Evolutionary conservation across 305 asterid genomes (phyloP).

Genomic region (Fraxinus nigra): DNA sequence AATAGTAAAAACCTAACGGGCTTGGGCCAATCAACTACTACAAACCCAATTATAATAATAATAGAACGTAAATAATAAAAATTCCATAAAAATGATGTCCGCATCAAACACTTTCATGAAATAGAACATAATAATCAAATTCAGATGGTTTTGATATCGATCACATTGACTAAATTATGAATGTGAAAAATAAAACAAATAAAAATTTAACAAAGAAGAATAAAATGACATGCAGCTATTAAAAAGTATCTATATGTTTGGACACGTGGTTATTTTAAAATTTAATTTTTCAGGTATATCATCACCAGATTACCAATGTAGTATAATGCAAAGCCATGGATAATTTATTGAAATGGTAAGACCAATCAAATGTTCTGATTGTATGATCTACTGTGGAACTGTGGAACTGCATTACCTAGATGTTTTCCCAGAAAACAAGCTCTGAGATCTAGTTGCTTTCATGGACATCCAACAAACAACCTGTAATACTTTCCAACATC

Average conservation of each 20-base stretch:
- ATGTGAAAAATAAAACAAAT: not conserved
- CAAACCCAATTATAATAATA: too few relatives aligned
- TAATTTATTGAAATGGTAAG: constrained; percentile 13
- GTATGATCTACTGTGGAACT: not conserved
- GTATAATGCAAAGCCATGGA: not conserved
- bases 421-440: not conserved
- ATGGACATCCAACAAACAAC: not conserved
- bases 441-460: not conserved
- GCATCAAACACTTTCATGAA: not conserved
- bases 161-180: not conserved
- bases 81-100: too few relatives aligned
- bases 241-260: constrained; percentile 4
- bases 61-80: too few relatives aligned
- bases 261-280: not conserved
- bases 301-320: not conserved
- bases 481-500: too few relatives aligned
- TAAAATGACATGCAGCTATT: not conserved
- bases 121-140: not conserved
- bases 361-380: not conserved
- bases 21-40: too few relatives aligned
- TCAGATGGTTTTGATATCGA: not conserved
- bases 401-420: not conserved
- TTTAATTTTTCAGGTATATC: not conserved
- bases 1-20: too few relatives aligned
- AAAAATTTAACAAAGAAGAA: not conserved